Percentiles rank a stretch among this genome's conserved stretches.
Evolutionary conservation across 2,329 filamentous ascomycete species (phyloP).

Genomic region (Stromatinia cepivora): DNA sequence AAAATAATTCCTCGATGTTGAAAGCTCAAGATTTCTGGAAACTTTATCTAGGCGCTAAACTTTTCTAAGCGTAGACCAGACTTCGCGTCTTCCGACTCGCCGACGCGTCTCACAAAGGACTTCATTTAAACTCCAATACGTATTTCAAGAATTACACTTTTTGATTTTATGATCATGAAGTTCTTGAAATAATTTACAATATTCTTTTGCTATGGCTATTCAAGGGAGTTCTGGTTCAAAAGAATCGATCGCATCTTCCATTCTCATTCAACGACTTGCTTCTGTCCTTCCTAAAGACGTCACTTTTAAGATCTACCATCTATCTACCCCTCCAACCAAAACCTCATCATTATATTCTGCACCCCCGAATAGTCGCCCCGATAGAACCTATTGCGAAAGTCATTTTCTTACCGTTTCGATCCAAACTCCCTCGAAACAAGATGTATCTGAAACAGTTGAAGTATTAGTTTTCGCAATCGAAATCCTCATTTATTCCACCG

Average conservation of each 20-base stretch:
- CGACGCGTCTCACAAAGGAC: conserved; percentile 28
- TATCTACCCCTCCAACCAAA: conserved; percentile 79
- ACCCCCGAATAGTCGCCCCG: conserved; percentile 67
- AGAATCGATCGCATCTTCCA: conserved; percentile 32
- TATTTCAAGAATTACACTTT: background rate
- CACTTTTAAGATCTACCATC: conserved; percentile 74
- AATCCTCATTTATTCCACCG: conserved; percentile 81
- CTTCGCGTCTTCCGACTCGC: conserved; percentile 26
- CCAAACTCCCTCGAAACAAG: conserved; percentile 30
- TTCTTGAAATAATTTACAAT: conserved; percentile 10
- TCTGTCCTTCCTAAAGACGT: conserved; percentile 52
- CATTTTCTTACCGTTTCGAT: conserved; percentile 71
- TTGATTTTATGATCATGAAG: conserved; percentile 26
- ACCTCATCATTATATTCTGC: conserved; percentile 77
- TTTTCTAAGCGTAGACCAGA: background rate
- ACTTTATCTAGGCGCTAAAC: conserved; percentile 26
- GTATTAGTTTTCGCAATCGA: conserved; percentile 83
- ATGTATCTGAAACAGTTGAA: conserved; percentile 34
- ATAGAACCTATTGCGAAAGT: conserved; percentile 81
- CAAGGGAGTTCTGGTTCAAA: conserved; percentile 30
- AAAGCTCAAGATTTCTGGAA: conserved; percentile 24
- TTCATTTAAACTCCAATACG: background rate
- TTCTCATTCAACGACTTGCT: conserved; percentile 38
- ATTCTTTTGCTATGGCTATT: conserved; percentile 38
- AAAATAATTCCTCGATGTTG: conserved; percentile 22